These are phyloP conservation scores for Populus hybrid DNA, from an alignment of 441 rosid species.

Conservation along the genomic window DNA sequence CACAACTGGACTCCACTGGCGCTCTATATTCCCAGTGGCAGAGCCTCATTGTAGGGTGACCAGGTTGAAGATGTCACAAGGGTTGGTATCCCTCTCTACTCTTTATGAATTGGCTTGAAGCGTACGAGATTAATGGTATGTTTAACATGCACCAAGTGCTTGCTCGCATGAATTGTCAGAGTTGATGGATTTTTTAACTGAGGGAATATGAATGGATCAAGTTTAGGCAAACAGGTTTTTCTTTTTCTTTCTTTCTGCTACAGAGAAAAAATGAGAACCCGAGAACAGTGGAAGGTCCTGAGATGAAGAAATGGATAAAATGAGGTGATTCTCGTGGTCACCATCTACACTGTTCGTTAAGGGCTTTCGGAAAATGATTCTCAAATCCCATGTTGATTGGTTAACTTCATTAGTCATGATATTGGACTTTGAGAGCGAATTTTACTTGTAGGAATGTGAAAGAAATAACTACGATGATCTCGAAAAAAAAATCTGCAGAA, in stretches of 20 bases:
- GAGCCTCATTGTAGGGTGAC: neutral
- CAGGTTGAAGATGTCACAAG: neutral
- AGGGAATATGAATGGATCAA: neutral
- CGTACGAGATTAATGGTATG: neutral
- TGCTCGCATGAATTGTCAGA: neutral
- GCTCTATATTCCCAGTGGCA: neutral
- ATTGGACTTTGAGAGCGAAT: neutral
- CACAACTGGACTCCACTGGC: neutral
- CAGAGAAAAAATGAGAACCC: conserved; percentile 14
- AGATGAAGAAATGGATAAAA: neutral
- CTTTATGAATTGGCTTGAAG: neutral
- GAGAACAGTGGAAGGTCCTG: conserved; percentile 4
- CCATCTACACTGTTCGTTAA: neutral
- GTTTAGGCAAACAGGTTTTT: neutral
- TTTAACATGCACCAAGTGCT: neutral
- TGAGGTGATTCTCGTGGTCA: neutral
- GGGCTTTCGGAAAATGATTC: neutral
- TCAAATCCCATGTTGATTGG: neutral
- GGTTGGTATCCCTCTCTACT: neutral
- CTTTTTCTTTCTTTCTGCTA: neutral
- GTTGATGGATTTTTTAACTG: neutral
- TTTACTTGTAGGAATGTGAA: neutral
- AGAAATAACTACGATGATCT: neutral
- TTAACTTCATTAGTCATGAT: neutral
- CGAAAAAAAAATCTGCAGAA: neutral